Evolutionary conservation across 805 yeast species (phyloP), one percentile per base, ranked within the genome.

Genomic region (Tetrapisispora fleetii): DNA sequence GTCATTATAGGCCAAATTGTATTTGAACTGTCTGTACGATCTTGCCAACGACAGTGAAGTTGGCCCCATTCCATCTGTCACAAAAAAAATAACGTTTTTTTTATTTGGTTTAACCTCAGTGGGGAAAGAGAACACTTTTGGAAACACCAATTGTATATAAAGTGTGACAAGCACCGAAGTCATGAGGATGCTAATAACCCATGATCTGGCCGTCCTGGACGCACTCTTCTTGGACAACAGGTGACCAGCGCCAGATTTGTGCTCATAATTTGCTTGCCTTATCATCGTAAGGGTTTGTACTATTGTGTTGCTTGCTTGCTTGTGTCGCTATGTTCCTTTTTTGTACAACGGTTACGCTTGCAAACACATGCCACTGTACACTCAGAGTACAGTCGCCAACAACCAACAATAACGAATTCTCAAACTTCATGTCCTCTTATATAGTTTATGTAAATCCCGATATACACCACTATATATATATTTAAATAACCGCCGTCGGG

Each of bases 21-120:
- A 48, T 4, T 48, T 50, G 58, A 65, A 70, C 62, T 88, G 95
- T 50, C 75, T 75, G 69, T 78, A 89, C 21, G 85, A 78, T 52
- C 96, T 75, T 1, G 96, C 81, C 63, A 88, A 67, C 2, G 93
- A 82, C 50, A 88, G 67, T 2, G 95, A 83, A 0, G 95, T 83
- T 3, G 96, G 96, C 0, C 96, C 96, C 83, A 88, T 87, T n/a
- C 96, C 96, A 65, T 88, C 96, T 3, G 95, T 82, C 32, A 88
- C 95, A 78, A 88, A 80, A 71, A 88, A 86, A 46, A 88, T 83
- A 49, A 89, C 76, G 58, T 88, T 88, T 59, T 79, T 81, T 71
- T 85, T 85, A 24, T 40, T 40, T 4, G 38, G n/a, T 39, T 22
- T 24, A 3, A 4, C 24, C 3, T 18, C 10, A 19, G 13, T 11